phyloP scores from a whole-genome alignment of 139 green algal species.

The Ettlia oleoabundans region DNA sequence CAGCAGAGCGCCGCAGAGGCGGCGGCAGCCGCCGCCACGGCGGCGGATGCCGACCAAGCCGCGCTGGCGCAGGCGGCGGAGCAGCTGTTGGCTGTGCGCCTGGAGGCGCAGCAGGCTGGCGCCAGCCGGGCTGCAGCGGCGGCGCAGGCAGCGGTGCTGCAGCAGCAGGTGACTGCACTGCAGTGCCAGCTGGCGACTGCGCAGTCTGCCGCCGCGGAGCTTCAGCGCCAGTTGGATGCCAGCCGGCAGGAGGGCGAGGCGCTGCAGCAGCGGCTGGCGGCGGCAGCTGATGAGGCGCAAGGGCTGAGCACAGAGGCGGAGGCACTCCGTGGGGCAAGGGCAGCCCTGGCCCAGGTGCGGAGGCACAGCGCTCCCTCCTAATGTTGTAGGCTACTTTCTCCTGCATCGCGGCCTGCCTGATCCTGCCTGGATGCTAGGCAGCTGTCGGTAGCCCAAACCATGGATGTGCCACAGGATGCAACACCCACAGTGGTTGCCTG shows the following conservation, averaged over 20 bases:
- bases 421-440: no score
- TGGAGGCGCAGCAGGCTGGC: not conserved
- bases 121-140: not conserved
- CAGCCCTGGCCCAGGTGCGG: conserved; percentile 14
- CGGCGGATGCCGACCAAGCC: conserved; percentile 33
- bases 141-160: no score
- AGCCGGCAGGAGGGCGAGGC: not conserved
- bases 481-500: no score
- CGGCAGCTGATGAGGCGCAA: not conserved
- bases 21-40: conserved; percentile 8
- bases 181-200: conserved; percentile 6
- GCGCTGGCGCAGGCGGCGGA: conserved; percentile 33
- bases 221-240: conserved; percentile 26
- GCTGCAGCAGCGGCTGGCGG: conserved; percentile 5
- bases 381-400: no score
- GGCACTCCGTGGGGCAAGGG: not conserved
- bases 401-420: no score
- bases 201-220: not conserved
- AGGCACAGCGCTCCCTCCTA: no score
- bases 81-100: not conserved
- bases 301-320: conserved; percentile 6
- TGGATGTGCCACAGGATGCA: no score
- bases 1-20: not conserved
- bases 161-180: not conserved
- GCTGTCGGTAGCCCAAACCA: no score